Conservation (phyloP, 139 green algal species). For the Chlorella sorokiniana region DNA sequence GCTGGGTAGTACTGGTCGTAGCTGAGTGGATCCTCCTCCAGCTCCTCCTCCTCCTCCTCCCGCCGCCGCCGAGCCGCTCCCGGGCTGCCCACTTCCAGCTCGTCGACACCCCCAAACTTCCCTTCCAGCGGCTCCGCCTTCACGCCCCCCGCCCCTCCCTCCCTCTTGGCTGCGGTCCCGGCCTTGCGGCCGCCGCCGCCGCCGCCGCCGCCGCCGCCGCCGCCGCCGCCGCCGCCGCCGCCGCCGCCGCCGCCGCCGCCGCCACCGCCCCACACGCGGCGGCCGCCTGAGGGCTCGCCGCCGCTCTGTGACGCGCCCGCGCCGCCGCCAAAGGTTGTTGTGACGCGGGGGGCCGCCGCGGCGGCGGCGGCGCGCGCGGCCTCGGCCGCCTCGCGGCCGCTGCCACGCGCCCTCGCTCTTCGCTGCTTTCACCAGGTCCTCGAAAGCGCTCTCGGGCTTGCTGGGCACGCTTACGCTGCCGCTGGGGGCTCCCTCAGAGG, state of each 20-base stretch:
- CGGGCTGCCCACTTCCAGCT: not conserved
- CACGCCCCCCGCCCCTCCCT: conserved; percentile 12
- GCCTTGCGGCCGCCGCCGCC: conserved; percentile 13
- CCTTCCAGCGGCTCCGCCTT: not conserved
- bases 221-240: not conserved
- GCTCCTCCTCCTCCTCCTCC: not conserved
- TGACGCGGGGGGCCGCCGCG: not conserved
- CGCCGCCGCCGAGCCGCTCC: not conserved
- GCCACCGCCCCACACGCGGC: conserved; percentile 18
- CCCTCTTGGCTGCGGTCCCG: not conserved
- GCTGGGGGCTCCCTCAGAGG: not conserved
- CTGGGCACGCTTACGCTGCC: conserved; percentile 17
- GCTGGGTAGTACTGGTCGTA: conserved; percentile 61
- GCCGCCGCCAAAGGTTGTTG: conserved; percentile 38
- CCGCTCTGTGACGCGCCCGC: not conserved
- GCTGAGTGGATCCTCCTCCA: conserved; percentile 28
- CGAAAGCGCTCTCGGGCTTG: conserved; percentile 49
- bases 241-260: conserved; percentile 13
- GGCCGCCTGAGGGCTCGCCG: conserved; percentile 4
- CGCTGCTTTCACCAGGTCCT: conserved; percentile 57
- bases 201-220: conserved; percentile 10
- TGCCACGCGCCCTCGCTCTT: conserved; percentile 42
- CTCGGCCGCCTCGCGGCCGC: conserved; percentile 18
- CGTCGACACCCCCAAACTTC: not conserved
- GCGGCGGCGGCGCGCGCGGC: not conserved